These are phyloP conservation scores for Pelargonium myrrhifolium DNA, from an alignment of 441 rosid species.

Conservation along the genomic window DNA sequence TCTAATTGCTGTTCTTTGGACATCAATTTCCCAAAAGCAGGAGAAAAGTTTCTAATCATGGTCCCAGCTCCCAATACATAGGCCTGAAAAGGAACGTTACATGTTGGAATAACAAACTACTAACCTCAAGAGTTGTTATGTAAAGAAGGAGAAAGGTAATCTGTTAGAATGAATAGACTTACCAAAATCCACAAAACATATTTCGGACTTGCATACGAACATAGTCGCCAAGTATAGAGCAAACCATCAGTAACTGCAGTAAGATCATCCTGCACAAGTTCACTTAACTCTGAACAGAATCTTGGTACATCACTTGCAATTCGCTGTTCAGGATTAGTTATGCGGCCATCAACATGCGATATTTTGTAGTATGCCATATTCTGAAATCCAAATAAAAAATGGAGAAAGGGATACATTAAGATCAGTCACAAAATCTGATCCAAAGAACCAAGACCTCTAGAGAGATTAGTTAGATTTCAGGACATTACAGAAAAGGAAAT, in stretches of 20 bases:
- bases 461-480: background rate
- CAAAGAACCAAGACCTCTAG: background rate
- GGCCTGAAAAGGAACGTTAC: slow-evolving; percentile 41
- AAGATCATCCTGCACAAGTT: slow-evolving; percentile 89
- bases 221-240: slow-evolving; percentile 92
- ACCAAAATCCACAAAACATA: slow-evolving; percentile 95
- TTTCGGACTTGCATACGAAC: slow-evolving; percentile 99
- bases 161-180: slow-evolving; percentile 20
- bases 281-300: slow-evolving; percentile 94
- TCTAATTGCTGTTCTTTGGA: slow-evolving; percentile 92
- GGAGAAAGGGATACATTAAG: slow-evolving; percentile 8
- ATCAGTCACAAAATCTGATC: background rate
- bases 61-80: slow-evolving; percentile 95
- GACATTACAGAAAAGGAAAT: background rate
- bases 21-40: slow-evolving; percentile 95
- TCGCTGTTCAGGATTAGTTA: slow-evolving; percentile 88
- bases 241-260: slow-evolving; percentile 85
- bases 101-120: slow-evolving; percentile 6
- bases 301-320: slow-evolving; percentile 96
- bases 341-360: slow-evolving; percentile 94
- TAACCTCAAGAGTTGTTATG: background rate
- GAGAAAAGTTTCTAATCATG: slow-evolving; percentile 81
- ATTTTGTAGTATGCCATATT: slow-evolving; percentile 97
- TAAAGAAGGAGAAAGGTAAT: background rate
- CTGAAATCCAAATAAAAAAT: slow-evolving; percentile 39